A percentile compares a stretch with the other conserved stretches of the same genome.
phyloP scores from a whole-genome alignment of 2,329 filamentous ascomycete genomes.

The Drechslerella coelobrocha region DNA sequence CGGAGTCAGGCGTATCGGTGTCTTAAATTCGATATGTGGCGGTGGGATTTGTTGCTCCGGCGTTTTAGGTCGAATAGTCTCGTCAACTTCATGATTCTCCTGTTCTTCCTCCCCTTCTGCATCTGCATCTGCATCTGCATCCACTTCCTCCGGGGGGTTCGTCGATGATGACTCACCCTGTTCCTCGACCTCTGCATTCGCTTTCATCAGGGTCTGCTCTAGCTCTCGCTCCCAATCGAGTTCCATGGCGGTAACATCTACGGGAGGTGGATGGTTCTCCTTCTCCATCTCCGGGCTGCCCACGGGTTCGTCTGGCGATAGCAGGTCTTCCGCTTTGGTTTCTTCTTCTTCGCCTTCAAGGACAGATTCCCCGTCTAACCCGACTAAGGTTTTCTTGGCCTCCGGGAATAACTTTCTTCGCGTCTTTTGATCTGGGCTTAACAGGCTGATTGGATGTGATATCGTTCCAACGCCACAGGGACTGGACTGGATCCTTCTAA shows the following conservation, averaged over 20 bases:
- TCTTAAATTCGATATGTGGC: conserved; percentile 39
- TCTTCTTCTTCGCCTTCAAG: conserved; percentile 42
- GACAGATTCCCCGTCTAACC: conserved; percentile 31
- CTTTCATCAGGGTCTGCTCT: conserved; percentile 65
- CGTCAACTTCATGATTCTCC: conserved; percentile 10
- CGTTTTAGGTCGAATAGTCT: conserved; percentile 28
- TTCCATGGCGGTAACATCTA: conserved; percentile 60
- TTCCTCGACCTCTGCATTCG: conserved; percentile 60
- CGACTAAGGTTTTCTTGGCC: conserved; percentile 27
- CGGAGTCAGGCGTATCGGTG: conserved; percentile 41
- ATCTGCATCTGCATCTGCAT: conserved; percentile 2
- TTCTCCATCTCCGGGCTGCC: conserved; percentile 56
- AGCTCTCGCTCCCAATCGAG: conserved; percentile 62
- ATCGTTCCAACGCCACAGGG: conserved; percentile 59
- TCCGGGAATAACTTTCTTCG: conserved; percentile 46
- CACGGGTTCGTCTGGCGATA: conserved; percentile 52
- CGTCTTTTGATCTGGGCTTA: conserved; percentile 47
- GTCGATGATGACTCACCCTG: conserved; percentile 29
- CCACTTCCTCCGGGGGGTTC: not conserved
- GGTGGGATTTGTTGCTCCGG: conserved; percentile 34
- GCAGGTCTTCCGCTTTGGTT: conserved; percentile 63
- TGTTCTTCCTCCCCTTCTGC: conserved; percentile 3
- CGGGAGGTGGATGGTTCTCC: conserved; percentile 59
- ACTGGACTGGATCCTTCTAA: conserved; percentile 68
- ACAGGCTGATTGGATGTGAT: conserved; percentile 37